A percentile compares a stretch with the other conserved stretches of the same genome.
Evolutionary conservation across 1,139 yeast species (phyloP).

Genomic region (Hemisphaericaspora subhashii): DNA sequence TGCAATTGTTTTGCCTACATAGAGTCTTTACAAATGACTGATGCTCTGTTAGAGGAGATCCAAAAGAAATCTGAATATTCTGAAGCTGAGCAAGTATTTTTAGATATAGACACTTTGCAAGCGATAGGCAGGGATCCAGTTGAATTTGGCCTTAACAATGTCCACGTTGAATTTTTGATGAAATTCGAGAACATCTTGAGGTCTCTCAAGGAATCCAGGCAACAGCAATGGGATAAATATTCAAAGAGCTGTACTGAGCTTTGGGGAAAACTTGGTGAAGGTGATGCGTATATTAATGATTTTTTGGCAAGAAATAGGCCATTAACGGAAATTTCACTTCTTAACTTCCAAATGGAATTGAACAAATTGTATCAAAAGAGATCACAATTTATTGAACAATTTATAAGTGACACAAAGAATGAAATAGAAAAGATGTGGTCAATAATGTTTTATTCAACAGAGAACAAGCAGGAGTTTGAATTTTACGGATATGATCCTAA

Average conservation of each 20-base stretch:
- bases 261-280: slow-evolving; percentile 53
- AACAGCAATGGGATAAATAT: slow-evolving; percentile 34
- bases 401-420: slow-evolving; percentile 60
- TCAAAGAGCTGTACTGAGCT: slow-evolving; percentile 39
- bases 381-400: slow-evolving; percentile 61
- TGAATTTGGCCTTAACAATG: slow-evolving; percentile 41
- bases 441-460: slow-evolving; percentile 54
- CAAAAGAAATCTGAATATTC: slow-evolving; percentile 23
- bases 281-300: slow-evolving; percentile 30
- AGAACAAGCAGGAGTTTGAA: slow-evolving; percentile 38
- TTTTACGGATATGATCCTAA: slow-evolving; percentile 38
- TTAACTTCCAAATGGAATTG: slow-evolving; percentile 53
- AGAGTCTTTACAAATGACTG: slow-evolving; percentile 28
- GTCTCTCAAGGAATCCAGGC: slow-evolving; percentile 31
- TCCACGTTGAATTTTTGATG: slow-evolving; percentile 33
- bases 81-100: slow-evolving; percentile 21
- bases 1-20: slow-evolving; percentile 30
- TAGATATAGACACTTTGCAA: slow-evolving; percentile 39
- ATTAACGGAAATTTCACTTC: slow-evolving; percentile 37
- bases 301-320: slow-evolving; percentile 40
- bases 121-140: slow-evolving; percentile 39
- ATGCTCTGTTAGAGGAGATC: slow-evolving; percentile 33
- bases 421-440: slow-evolving; percentile 66
- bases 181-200: slow-evolving; percentile 29
- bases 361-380: slow-evolving; percentile 60